Evolutionary conservation across 352 stramenopile species (phyloP).

Genomic region (Pythium diclinum): DNA sequence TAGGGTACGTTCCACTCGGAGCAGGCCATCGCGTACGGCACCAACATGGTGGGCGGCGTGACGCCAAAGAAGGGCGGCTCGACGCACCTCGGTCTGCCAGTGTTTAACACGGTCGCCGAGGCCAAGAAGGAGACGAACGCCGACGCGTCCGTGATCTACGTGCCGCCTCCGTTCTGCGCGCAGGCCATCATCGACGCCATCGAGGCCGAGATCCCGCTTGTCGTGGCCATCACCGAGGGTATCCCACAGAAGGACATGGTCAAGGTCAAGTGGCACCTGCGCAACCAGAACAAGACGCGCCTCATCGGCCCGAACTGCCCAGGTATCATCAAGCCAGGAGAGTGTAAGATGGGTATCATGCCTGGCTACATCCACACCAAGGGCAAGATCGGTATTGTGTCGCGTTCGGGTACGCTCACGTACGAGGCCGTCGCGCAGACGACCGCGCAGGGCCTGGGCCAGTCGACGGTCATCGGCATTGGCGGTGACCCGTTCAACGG

Average conservation of each 20-base stretch:
- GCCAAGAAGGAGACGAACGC: conserved; percentile 85
- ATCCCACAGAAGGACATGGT: conserved; percentile 99
- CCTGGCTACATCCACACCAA: conserved; percentile 98
- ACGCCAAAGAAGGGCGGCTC: conserved; percentile 98
- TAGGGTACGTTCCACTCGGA: conserved; percentile 98
- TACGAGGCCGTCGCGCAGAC: conserved; percentile 99
- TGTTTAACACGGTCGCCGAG: conserved; percentile 97
- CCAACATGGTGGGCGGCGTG: conserved; percentile 98
- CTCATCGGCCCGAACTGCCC: conserved; percentile 99
- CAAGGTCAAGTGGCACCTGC: conserved; percentile 95
- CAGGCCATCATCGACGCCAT: conserved; percentile 98
- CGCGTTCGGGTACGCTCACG: conserved; percentile 96
- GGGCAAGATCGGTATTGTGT: conserved; percentile 99
- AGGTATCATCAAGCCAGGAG: conserved; percentile 99
- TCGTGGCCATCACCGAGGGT: conserved; percentile 99
- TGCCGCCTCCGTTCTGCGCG: conserved; percentile 98
- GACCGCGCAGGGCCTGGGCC: conserved; percentile 93
- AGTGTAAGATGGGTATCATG: conserved; percentile 99
- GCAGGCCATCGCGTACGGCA: conserved; percentile 99
- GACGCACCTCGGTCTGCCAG: conserved; percentile 96
- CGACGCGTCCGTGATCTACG: conserved; percentile 99
- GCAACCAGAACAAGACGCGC: conserved; percentile 91
- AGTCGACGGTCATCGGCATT: conserved; percentile 99
- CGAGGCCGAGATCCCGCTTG: conserved; percentile 93
- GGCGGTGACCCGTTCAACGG: conserved; percentile 99